Base-by-base conservation (phyloP, 805 yeast genomes). In the Wickerhamiella sorbophila region DNA sequence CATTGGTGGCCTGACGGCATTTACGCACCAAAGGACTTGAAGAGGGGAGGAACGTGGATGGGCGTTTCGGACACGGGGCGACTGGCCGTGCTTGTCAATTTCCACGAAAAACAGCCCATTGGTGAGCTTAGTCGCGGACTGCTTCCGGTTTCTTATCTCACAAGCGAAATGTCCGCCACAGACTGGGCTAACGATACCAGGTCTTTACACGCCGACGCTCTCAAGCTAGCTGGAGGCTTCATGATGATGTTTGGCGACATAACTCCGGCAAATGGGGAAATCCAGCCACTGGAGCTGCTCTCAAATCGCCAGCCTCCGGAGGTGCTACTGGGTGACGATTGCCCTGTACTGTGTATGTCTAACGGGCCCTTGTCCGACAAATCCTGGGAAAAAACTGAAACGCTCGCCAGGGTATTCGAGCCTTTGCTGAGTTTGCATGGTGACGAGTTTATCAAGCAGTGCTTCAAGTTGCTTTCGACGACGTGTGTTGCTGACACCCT, bases 31-130 rank as follows among this genome's bases (percentile, higher is more conserved):
- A 61, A 69, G 31, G 96, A 88, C 57, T 57, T 81, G 51, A 84
- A 78, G 1, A 59, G 86, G 29, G 60, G 66, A 1, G 96, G 98
- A 1, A 83, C 96, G 0, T 91, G 98, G 98, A 73, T 84, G 1
- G 96, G 94, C 0, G 69, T 80, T 1, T 68, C 74, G 33, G 63
- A 64, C 2, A 84, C 84, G 0, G 54, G 61, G n/a, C 67, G 69
- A 45, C 44, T 87, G 1, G 81, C 93, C 0, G 80, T 80, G 2
- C 66, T 88, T 21, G 77, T 91, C 15, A 88, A 88, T 56, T 76
- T 73, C 55, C 62, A 82, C 38, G 91, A 80, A 50, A 58, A 60
- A 5, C 43, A 48, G 5, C 53, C 47, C 40, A 56, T 47, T 38
- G 36, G 44, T 46, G 62, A 63, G 35, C 55, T 73, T 1, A 72